These are phyloP conservation scores for Aspergillus piperis DNA, from an alignment of 2,329 filamentous ascomycete genomes.

Conservation along the genomic window DNA sequence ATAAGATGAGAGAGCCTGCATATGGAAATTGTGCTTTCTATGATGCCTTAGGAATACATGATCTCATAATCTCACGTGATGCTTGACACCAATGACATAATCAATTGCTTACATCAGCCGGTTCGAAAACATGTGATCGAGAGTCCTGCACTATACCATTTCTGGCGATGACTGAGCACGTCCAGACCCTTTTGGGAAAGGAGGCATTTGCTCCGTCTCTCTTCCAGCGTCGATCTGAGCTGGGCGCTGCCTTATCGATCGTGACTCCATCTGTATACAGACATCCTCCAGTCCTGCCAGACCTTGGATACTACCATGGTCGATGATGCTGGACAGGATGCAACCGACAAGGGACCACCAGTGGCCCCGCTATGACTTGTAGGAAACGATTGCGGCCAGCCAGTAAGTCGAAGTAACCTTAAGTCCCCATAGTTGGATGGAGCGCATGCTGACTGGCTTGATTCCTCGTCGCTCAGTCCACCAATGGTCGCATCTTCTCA, in stretches of 20 bases:
- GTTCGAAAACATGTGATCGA: too few relatives aligned
- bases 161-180: not conserved
- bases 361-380: too few relatives aligned
- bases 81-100: too few relatives aligned
- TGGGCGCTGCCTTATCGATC: not conserved
- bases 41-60: too few relatives aligned
- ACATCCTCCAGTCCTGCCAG: too few relatives aligned
- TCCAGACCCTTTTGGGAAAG: not conserved
- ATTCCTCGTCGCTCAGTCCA: not conserved
- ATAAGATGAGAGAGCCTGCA: too few relatives aligned
- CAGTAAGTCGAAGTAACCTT: not conserved
- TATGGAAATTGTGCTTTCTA: too few relatives aligned
- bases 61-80: too few relatives aligned
- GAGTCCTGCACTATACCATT: not conserved
- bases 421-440: not conserved
- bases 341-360: too few relatives aligned
- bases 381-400: not conserved
- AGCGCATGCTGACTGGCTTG: not conserved
- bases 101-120: too few relatives aligned
- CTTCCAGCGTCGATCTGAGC: not conserved
- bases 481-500: not conserved
- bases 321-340: not conserved
- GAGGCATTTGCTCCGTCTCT: not conserved
- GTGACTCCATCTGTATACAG: not conserved
- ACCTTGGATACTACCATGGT: not conserved